Percentiles rank a stretch among this genome's conserved stretches.
Conservation (phyloP, 1,139 yeast species). For the Candida sanyaensis region DNA sequence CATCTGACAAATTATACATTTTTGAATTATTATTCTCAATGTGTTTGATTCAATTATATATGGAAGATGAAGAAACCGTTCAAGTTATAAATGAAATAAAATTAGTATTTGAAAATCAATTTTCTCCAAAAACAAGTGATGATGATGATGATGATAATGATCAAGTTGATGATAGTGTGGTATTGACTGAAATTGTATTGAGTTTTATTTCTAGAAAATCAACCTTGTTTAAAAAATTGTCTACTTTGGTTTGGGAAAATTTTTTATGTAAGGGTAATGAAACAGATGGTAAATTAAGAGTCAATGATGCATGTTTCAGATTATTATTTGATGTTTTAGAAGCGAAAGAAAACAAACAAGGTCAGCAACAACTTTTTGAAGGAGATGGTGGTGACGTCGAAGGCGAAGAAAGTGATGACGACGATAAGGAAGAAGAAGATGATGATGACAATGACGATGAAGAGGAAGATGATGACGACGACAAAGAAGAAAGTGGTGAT, state of each 20-base stretch:
- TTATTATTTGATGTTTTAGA: constrained; percentile 66
- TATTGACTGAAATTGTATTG: constrained; percentile 77
- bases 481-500: constrained; percentile 27
- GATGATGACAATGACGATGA: constrained; percentile 37
- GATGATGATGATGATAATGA: constrained; percentile 20
- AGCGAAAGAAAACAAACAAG: constrained; percentile 79
- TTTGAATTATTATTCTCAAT: constrained; percentile 79
- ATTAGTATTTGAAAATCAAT: constrained; percentile 47
- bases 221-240: constrained; percentile 67
- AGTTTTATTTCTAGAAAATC: constrained; percentile 77
- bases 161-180: constrained; percentile 48
- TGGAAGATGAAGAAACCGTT: constrained; percentile 80
- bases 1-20: constrained; percentile 30
- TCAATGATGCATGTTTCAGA: constrained; percentile 53
- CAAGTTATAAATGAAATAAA: constrained; percentile 73
- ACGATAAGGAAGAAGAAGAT: constrained; percentile 19
- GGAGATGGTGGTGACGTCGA: constrained; percentile 48
- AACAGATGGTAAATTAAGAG: constrained; percentile 27
- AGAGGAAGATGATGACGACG: constrained; percentile 26
- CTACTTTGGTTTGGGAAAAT: constrained; percentile 75
- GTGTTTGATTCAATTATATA: constrained; percentile 74
- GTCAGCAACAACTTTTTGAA: constrained; percentile 77
- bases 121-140: constrained; percentile 18
- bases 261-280: constrained; percentile 36
- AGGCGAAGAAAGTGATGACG: constrained; percentile 4